Conservation (phyloP, 108 stramenopile species). For the Nannochloropsis oceanica region DNA sequence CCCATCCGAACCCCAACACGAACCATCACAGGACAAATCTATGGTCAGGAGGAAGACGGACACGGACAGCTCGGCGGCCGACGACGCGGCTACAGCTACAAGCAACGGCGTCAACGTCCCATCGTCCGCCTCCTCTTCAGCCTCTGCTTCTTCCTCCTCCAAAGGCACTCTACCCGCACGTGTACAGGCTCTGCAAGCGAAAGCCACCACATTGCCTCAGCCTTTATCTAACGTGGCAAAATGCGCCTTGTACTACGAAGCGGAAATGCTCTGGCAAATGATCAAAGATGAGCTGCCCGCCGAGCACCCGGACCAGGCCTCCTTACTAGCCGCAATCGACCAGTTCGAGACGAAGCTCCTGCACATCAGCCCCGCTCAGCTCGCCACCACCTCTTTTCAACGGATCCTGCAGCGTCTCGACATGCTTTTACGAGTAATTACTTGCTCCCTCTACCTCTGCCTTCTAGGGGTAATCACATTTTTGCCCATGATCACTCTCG, state of each 20-base stretch:
- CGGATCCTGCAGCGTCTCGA: background rate
- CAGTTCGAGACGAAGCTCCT: background rate
- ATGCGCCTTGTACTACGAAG: background rate
- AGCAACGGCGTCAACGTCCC: background rate
- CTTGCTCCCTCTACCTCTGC: background rate
- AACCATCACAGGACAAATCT: too few species aligned
- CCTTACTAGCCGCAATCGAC: background rate
- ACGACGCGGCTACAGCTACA: too few species aligned
- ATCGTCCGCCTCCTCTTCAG: background rate
- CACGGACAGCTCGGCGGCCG: too few species aligned
- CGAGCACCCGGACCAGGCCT: background rate
- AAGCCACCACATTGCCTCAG: background rate
- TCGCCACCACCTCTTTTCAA: background rate
- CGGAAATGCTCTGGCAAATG: background rate
- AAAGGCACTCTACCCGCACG: background rate
- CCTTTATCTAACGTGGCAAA: background rate
- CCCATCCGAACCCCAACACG: too few species aligned
- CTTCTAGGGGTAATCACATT: background rate
- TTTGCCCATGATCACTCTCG: background rate
- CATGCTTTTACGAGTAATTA: background rate
- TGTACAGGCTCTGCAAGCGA: background rate
- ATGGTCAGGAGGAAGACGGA: too few species aligned
- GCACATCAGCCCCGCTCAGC: background rate
- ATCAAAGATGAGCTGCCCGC: background rate
- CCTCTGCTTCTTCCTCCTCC: background rate